Percentiles rank a stretch among this genome's conserved stretches.
phyloP scores from a whole-genome alignment of 1,139 yeast species.

The Zygosaccharomyces pseudobailii region DNA sequence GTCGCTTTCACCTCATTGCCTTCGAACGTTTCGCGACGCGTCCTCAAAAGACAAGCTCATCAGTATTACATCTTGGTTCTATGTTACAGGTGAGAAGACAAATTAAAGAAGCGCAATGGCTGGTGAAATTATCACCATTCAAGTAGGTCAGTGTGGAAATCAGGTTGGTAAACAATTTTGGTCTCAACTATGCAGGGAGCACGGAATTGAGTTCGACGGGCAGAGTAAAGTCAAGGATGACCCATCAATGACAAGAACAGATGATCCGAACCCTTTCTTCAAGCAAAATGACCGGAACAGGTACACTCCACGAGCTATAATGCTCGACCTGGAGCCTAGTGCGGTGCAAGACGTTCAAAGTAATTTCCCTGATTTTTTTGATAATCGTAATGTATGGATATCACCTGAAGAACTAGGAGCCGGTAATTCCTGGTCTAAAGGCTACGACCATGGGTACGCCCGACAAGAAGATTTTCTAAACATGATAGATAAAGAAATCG shows the following conservation, averaged over 20 bases:
- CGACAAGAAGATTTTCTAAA: constrained; percentile 71
- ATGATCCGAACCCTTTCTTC: constrained; percentile 80
- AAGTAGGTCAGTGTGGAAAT: constrained; percentile 88
- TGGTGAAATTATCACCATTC: constrained; percentile 60
- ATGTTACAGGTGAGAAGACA: not conserved
- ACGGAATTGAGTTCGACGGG: constrained; percentile 80
- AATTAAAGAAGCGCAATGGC: constrained; percentile 21
- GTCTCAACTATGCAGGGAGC: constrained; percentile 85
- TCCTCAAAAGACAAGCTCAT: not conserved
- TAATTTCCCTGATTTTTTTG: constrained; percentile 61
- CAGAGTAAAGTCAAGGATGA: constrained; percentile 31
- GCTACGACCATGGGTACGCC: constrained; percentile 69
- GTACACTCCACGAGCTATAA: constrained; percentile 81
- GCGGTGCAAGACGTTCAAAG: constrained; percentile 65
- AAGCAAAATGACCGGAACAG: constrained; percentile 69
- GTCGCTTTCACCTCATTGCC: not conserved
- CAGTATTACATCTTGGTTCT: not conserved
- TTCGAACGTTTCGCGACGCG: constrained; percentile 3
- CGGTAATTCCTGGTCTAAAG: constrained; percentile 94
- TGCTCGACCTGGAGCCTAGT: constrained; percentile 88
- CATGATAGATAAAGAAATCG: constrained; percentile 85
- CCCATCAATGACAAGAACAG: constrained; percentile 45
- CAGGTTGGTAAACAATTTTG: constrained; percentile 93
- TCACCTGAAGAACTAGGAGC: constrained; percentile 86
- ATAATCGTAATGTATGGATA: constrained; percentile 76